phyloP scores from a whole-genome alignment of 768 basidiomycete genomes.

The Rhizopogon sp. region DNA sequence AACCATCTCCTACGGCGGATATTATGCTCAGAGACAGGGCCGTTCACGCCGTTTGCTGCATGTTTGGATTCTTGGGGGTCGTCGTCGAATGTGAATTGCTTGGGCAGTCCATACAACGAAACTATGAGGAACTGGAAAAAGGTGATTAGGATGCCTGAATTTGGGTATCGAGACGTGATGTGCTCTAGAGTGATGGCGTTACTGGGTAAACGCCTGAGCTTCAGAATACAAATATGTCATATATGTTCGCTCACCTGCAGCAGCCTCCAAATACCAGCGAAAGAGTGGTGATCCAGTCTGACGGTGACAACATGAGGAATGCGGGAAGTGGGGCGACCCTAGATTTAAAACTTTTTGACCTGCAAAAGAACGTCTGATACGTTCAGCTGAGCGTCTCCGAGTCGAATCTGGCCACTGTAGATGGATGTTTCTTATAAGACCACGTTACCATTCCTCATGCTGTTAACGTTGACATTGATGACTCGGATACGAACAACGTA shows the following conservation, averaged over 20 bases:
- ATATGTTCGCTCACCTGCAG: constrained; percentile 50
- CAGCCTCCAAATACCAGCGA: constrained; percentile 86
- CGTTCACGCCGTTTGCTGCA: constrained; percentile 19
- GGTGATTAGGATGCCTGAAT: constrained; percentile 80
- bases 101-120: constrained; percentile 67
- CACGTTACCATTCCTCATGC: not conserved
- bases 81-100: constrained; percentile 38
- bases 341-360: no score
- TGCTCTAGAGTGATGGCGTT: constrained; percentile 79
- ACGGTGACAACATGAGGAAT: constrained; percentile 12
- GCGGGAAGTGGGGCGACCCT: not conserved
- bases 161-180: constrained; percentile 61
- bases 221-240: not conserved
- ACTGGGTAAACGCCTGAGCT: constrained; percentile 30
- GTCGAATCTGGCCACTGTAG: no score
- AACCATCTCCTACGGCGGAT: constrained; percentile 6
- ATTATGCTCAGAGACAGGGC: not conserved
- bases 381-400: not conserved
- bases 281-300: constrained; percentile 59
- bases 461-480: no score
- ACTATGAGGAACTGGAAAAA: constrained; percentile 82
- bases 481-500: no score
- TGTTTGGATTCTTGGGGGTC: constrained; percentile 19
- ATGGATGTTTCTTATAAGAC: not conserved
- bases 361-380: not conserved